phyloP scores from a whole-genome alignment of 208 protist genomes.

The Trypanosoma lewisi region DNA sequence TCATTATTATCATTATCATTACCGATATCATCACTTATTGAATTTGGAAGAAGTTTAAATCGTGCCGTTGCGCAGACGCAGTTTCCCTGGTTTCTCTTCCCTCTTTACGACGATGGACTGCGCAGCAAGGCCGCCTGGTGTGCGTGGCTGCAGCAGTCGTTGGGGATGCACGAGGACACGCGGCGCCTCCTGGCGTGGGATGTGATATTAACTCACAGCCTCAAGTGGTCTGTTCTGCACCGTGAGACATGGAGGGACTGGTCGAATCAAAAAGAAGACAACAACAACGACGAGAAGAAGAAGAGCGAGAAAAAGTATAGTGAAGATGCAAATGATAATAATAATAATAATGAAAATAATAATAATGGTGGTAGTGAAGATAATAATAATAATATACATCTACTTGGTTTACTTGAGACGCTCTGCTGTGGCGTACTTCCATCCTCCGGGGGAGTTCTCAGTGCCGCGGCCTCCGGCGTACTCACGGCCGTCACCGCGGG shows the following conservation, averaged over 20 bases:
- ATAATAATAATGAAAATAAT: too few relatives aligned
- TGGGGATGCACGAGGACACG: slow-evolving; percentile 35
- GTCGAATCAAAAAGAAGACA: neutral
- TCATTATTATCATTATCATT: neutral
- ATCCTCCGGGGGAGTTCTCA: neutral
- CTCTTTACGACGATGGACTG: slow-evolving; percentile 41
- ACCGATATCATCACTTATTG: neutral
- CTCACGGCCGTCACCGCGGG: slow-evolving; percentile 31
- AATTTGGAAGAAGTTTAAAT: slow-evolving; percentile 11
- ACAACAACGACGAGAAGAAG: too few relatives aligned
- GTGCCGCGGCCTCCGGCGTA: slow-evolving; percentile 23
- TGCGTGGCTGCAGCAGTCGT: slow-evolving; percentile 36
- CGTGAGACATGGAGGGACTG: slow-evolving; percentile 24
- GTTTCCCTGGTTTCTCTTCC: slow-evolving; percentile 46
- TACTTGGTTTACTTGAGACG: slow-evolving; percentile 31
- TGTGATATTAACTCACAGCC: slow-evolving; percentile 34
- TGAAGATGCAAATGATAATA: too few relatives aligned
- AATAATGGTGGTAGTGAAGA: neutral
- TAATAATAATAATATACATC: neutral
- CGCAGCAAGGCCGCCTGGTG: slow-evolving; percentile 33
- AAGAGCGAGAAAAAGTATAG: too few relatives aligned
- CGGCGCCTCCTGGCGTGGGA: slow-evolving; percentile 51
- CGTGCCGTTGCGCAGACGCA: slow-evolving; percentile 24
- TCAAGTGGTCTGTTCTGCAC: slow-evolving; percentile 47
- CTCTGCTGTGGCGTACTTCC: slow-evolving; percentile 28